phyloP scores from a whole-genome alignment of 2,329 filamentous ascomycete species.

The Aspergillus aculeatinus region DNA sequence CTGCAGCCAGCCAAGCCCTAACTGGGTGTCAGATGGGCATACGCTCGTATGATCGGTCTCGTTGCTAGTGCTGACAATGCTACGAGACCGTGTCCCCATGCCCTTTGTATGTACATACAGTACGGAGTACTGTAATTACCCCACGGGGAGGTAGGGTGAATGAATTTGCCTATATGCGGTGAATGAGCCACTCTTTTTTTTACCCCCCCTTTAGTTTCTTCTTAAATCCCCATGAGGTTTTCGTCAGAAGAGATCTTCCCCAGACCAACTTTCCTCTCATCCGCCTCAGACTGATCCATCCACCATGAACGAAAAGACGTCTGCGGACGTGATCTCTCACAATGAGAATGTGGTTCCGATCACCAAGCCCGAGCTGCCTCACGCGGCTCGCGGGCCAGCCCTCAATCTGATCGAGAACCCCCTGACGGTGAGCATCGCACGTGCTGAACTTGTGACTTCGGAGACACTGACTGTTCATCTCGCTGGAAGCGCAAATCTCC shows the following conservation, averaged over 20 bases:
- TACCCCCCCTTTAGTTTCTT: neutral
- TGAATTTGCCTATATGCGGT: neutral
- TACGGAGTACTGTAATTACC: neutral
- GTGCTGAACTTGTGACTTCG: neutral
- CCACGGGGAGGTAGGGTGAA: neutral
- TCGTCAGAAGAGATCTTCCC: neutral
- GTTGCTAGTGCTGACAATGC: neutral
- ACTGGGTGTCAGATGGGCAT: too few species aligned
- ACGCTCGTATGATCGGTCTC: neutral
- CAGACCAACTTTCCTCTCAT: neutral
- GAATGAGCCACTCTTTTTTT: neutral
- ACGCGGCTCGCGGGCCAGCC: constrained; percentile 23
- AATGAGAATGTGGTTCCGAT: constrained; percentile 4
- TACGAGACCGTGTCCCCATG: neutral
- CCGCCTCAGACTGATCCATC: neutral
- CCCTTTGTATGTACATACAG: neutral
- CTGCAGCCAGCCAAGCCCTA: neutral
- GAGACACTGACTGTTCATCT: neutral
- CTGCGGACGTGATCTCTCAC: constrained; percentile 1
- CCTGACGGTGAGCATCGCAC: constrained; percentile 38
- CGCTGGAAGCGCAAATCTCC: constrained; percentile 30
- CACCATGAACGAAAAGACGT: constrained; percentile 15
- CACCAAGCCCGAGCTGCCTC: neutral
- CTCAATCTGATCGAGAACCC: constrained; percentile 51
- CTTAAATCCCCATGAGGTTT: neutral